Percentiles rank a stretch among this genome's conserved stretches.
Conservation (phyloP, 305 asterid genomes). For the Nicotiana rustica region DNA sequence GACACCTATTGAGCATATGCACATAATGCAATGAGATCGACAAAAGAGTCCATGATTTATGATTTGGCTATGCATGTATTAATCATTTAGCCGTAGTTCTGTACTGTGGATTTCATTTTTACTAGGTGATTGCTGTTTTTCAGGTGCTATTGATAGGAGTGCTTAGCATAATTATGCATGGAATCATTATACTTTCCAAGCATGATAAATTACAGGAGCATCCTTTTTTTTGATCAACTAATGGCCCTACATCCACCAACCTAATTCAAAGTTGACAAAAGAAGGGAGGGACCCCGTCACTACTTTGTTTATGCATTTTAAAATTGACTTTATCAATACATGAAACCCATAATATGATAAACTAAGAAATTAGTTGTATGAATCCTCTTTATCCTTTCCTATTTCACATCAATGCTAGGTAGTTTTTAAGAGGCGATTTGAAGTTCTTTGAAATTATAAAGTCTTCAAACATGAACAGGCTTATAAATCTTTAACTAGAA, state of each 20-base stretch:
- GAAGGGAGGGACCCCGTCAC: neutral
- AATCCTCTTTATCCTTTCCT: too few species aligned
- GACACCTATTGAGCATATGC: too few species aligned
- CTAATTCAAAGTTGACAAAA: neutral
- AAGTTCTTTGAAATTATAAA: too few species aligned
- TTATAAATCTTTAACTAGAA: too few species aligned
- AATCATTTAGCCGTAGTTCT: neutral
- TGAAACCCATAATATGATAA: too few species aligned
- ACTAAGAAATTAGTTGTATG: too few species aligned
- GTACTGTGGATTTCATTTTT: constrained; percentile 17
- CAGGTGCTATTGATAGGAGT: constrained; percentile 28
- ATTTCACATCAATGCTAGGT: too few species aligned
- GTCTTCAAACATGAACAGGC: too few species aligned
- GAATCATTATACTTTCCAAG: neutral
- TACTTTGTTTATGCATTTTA: neutral
- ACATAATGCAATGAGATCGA: too few species aligned
- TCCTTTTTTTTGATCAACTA: neutral
- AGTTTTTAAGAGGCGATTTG: too few species aligned
- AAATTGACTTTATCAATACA: too few species aligned
- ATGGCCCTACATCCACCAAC: constrained; percentile 28
- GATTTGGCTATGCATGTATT: constrained; percentile 22
- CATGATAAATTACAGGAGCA: neutral
- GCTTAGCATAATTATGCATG: constrained; percentile 25
- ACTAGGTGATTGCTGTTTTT: constrained; percentile 16
- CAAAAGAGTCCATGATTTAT: neutral